Evolutionary conservation across 371 early-diverging fungal species (phyloP).

Genomic region (Mortierella sp.): DNA sequence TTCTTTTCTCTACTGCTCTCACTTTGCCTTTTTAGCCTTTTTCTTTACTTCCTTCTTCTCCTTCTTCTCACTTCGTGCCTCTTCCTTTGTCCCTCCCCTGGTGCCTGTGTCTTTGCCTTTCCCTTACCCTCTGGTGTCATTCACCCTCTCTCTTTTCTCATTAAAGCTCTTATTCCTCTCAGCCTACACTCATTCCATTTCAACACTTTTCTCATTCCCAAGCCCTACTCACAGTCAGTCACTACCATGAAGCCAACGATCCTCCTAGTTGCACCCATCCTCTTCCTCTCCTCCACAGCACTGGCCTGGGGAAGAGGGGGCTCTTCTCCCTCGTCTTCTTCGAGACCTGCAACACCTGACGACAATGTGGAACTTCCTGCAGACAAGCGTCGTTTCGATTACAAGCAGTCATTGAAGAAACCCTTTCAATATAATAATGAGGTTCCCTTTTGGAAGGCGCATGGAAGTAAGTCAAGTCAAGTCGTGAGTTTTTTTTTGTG

Average conservation of each 20-base stretch:
- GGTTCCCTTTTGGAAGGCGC: slow-evolving; percentile 43
- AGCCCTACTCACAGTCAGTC: background rate
- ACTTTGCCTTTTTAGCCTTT: background rate
- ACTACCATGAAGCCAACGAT: slow-evolving; percentile 33
- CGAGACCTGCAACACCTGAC: background rate
- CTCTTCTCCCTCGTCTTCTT: background rate
- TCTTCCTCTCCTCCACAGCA: slow-evolving; percentile 35
- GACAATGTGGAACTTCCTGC: slow-evolving; percentile 10
- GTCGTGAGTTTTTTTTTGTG: background rate
- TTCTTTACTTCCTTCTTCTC: background rate
- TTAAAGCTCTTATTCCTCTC: background rate
- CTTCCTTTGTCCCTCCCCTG: slow-evolving; percentile 2
- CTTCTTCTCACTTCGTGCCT: background rate
- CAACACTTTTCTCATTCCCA: background rate
- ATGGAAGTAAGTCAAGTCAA: slow-evolving; percentile 36
- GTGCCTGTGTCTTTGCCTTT: background rate
- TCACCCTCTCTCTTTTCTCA: background rate
- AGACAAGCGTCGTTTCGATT: slow-evolving; percentile 39
- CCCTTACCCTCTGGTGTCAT: background rate
- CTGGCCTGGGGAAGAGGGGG: slow-evolving; percentile 32
- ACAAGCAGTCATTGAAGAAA: slow-evolving; percentile 56
- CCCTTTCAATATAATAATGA: slow-evolving; percentile 45
- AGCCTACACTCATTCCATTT: background rate
- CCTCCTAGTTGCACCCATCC: slow-evolving; percentile 31
- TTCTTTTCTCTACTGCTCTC: background rate